Conservation (phyloP, 176 grass and related monocot species). For the Elymus sibiricus region DNA sequence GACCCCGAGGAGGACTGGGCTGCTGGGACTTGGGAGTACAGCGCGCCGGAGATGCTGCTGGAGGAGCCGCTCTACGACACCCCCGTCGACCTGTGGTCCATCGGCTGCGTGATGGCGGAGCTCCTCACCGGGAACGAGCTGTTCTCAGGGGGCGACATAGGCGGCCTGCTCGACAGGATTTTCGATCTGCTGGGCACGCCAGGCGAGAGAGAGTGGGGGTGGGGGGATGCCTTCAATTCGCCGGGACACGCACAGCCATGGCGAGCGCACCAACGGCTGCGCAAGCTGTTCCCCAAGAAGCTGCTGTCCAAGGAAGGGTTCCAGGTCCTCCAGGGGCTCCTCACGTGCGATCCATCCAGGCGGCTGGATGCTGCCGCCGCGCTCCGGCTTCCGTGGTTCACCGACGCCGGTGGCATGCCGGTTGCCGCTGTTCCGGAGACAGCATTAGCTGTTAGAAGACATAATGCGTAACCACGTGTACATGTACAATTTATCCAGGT, state of each 20-base stretch:
- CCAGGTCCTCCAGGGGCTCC: too few species aligned
- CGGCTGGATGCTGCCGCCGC: too few species aligned
- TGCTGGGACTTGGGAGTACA: neutral
- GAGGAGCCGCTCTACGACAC: neutral
- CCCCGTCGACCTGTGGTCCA: neutral
- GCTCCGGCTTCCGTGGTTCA: too few species aligned
- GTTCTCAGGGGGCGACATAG: neutral
- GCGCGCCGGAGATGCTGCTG: neutral
- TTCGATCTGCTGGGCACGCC: neutral
- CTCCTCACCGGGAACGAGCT: neutral
- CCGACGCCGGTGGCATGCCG: too few species aligned
- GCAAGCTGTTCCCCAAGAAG: too few species aligned
- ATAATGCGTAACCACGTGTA: too few species aligned
- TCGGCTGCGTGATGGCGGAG: neutral
- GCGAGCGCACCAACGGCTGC: neutral
- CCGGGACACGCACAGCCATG: neutral
- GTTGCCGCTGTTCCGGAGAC: too few species aligned
- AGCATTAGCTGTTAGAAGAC: too few species aligned
- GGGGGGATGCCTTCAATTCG: neutral
- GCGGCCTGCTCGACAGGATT: neutral
- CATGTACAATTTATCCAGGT: too few species aligned
- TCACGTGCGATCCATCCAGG: too few species aligned
- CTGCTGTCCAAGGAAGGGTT: too few species aligned
- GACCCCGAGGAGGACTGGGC: neutral
- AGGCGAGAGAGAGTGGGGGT: neutral